phyloP scores from a whole-genome alignment of 352 stramenopile species.

The Pilasporangium apinafurcum region DNA sequence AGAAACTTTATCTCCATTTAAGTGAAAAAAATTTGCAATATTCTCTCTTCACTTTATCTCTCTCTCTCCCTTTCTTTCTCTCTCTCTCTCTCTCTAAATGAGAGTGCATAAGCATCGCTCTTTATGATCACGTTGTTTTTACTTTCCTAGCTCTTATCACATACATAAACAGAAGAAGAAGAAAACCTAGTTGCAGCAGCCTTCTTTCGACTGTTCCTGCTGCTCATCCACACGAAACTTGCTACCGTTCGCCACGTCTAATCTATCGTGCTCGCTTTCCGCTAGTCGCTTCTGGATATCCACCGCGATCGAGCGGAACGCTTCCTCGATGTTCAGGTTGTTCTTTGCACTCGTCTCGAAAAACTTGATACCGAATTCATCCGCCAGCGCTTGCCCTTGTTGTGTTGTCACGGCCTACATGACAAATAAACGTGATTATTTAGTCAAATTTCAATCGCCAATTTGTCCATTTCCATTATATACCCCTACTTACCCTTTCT shows the following conservation, averaged over 20 bases:
- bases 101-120: too few species aligned
- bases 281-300: conserved; percentile 85
- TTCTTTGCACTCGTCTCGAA: conserved; percentile 93
- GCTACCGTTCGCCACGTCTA: conserved; percentile 83
- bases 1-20: too few species aligned
- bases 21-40: too few species aligned
- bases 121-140: too few species aligned
- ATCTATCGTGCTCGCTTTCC: conserved; percentile 84
- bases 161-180: too few species aligned
- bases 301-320: conserved; percentile 84
- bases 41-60: too few species aligned
- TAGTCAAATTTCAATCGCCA: conserved; percentile 12
- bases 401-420: conserved; percentile 86
- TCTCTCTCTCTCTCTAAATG: too few species aligned
- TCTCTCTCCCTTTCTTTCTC: too few species aligned
- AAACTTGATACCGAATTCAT: conserved; percentile 93
- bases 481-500: conserved; percentile 83
- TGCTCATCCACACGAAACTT: conserved; percentile 84
- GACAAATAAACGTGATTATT: not conserved
- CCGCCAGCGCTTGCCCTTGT: conserved; percentile 90
- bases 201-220: conserved; percentile 70
- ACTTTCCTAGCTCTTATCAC: too few species aligned
- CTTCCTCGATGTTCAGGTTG: conserved; percentile 91
- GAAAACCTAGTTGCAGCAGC: conserved; percentile 62
- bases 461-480: not conserved